These are phyloP conservation scores for Beauveria brongniartii DNA, from an alignment of 2,329 filamentous ascomycete species.

Conservation along the genomic window DNA sequence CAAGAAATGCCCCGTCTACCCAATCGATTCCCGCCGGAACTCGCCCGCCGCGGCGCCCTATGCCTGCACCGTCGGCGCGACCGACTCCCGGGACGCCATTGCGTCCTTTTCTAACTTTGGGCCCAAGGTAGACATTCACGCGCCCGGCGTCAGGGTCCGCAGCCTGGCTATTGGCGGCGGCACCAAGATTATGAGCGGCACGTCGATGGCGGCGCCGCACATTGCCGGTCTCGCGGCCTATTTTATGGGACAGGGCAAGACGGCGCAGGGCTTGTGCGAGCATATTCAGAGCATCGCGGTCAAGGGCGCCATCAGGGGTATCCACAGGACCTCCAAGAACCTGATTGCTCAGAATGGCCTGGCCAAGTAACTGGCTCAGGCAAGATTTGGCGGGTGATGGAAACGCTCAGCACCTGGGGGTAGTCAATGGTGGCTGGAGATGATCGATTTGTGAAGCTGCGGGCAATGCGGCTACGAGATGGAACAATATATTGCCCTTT, in stretches of 20 bases:
- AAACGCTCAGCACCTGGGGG: no score
- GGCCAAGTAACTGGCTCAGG: background rate
- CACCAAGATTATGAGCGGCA: constrained; percentile 32
- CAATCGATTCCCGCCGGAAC: constrained; percentile 31
- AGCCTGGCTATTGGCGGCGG: constrained; percentile 35
- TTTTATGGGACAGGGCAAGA: constrained; percentile 36
- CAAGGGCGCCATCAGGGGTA: background rate
- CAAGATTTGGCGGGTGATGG: no score
- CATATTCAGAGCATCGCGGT: constrained; percentile 23
- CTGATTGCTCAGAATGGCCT: background rate
- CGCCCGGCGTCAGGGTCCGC: constrained; percentile 31
- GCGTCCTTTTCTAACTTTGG: constrained; percentile 43
- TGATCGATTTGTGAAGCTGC: no score
- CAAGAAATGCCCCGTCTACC: constrained; percentile 12
- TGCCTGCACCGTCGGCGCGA: constrained; percentile 43
- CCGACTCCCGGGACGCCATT: constrained; percentile 27
- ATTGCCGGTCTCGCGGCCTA: constrained; percentile 33
- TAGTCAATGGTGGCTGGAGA: no score
- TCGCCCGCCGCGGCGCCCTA: constrained; percentile 37
- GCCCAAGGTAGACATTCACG: constrained; percentile 30
- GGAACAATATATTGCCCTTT: no score
- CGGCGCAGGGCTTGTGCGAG: constrained; percentile 25
- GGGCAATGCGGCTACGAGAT: no score
- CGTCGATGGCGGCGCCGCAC: constrained; percentile 34
- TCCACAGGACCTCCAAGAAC: background rate